Evolutionary conservation across 495 filamentous ascomycete species (phyloP).

Genomic region (Tetracladium setigerum): DNA sequence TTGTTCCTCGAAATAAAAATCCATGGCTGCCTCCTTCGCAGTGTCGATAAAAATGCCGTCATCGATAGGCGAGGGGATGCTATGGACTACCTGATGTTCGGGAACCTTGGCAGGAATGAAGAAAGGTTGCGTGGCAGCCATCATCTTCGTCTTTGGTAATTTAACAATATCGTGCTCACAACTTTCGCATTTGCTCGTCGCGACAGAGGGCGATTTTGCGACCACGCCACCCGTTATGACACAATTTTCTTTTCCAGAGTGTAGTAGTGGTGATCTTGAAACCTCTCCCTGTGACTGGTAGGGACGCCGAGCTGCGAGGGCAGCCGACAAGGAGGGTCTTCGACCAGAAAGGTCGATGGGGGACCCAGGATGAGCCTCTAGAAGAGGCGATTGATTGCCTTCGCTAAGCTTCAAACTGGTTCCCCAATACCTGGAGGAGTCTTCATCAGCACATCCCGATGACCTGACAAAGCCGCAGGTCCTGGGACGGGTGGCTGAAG

Average conservation of each 20-base stretch:
- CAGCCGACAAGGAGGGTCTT: conserved; percentile 15
- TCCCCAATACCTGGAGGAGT: conserved; percentile 12
- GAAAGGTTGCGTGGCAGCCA: conserved; percentile 22
- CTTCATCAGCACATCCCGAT: conserved; percentile 9
- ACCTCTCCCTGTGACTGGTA: conserved; percentile 33
- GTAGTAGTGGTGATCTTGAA: conserved; percentile 38
- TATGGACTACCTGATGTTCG: conserved; percentile 19
- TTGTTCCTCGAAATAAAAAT: conserved; percentile 16
- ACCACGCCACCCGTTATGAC: conserved; percentile 40
- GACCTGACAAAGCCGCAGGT: conserved; percentile 12
- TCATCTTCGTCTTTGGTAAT: conserved; percentile 21
- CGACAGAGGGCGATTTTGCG: conserved; percentile 35
- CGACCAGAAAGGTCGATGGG: conserved; percentile 17
- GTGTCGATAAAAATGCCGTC: conserved; percentile 14
- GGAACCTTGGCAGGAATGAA: conserved; percentile 31
- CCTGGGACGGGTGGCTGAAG: conserved; percentile 13
- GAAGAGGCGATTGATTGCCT: conserved; percentile 14
- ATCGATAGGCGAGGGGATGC: background rate
- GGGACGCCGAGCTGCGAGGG: conserved; percentile 12
- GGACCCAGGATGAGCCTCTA: conserved; percentile 23
- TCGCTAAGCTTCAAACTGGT: conserved; percentile 23
- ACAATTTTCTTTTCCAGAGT: conserved; percentile 30
- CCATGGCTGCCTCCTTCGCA: conserved; percentile 11
- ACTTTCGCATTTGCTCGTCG: conserved; percentile 12
- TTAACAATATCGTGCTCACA: conserved; percentile 24